Evolutionary conservation across 768 basidiomycete species (phyloP), one percentile per base, ranked within the genome.

Genomic region (Lentinula boryana): DNA sequence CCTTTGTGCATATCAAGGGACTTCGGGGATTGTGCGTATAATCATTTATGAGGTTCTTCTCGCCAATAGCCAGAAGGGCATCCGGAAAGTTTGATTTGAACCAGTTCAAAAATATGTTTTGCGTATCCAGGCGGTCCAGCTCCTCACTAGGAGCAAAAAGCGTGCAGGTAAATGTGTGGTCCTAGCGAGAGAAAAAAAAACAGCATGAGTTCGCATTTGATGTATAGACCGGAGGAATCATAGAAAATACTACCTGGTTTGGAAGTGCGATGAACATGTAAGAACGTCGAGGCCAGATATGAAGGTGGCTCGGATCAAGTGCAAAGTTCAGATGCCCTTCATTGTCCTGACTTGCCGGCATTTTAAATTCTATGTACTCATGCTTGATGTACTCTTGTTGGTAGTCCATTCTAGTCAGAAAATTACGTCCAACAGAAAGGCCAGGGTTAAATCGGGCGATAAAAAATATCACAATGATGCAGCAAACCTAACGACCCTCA

Each of bases 241-340:
- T 18, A 16, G 51, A 49, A 44, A 5, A 44, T 16, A 5, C 33
- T 63, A 96, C 96, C 82, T 91, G 88, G 80, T 99, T 99, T 66
- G 96, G 95, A 60, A 99, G 86, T 21, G 94, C 96, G 69, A 99
- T 98, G 68, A 99, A 85, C 96, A 99, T 99, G 81, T 98, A 98
- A 51, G 94, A 93, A 74, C 95, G 92, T 70, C 96, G 89, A 65
- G 96, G 97, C 96, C 96, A 99, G 68, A 99, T 98, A 77, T 99
- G 96, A 66, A 99, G 87, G 74, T 98, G 91, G 74, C 91, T 89
- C 68, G 92, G 91, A 80, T 95, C 93, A 73, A 99, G 87, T 61
- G 86, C 78, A 78, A 90, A 98, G 31, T 77, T 78, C 64, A 86
- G 76, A 63, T 81, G 79, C 71, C 84, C 91, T 72, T 78, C 75